phyloP scores from a whole-genome alignment of 1,284 basidiomycete genomes.

The Lignosus rhinocerotis region DNA sequence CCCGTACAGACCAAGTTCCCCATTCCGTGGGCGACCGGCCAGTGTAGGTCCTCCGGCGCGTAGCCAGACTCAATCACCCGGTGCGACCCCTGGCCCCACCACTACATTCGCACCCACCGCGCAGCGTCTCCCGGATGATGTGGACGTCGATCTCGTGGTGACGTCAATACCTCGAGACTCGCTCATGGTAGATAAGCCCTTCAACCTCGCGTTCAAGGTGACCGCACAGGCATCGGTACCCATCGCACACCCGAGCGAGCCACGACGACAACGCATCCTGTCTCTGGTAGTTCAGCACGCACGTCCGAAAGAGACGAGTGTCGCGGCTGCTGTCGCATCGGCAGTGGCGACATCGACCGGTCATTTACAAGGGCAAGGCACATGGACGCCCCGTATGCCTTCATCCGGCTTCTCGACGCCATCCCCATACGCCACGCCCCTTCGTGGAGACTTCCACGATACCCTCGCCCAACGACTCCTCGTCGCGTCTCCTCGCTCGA shows the following conservation, averaged over 20 bases:
- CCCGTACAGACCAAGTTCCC: constrained; percentile 54
- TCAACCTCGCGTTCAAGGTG: constrained; percentile 54
- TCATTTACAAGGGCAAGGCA: constrained; percentile 35
- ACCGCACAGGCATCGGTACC: constrained; percentile 47
- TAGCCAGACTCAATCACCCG: constrained; percentile 50
- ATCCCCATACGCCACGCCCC: constrained; percentile 40
- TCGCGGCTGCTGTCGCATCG: constrained; percentile 26
- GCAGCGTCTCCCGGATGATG: constrained; percentile 34
- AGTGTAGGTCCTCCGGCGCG: constrained; percentile 38
- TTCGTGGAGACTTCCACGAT: constrained; percentile 46
- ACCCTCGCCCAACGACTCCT: constrained; percentile 49
- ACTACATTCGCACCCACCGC: constrained; percentile 23
- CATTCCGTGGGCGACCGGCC: constrained; percentile 48
- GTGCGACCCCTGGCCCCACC: constrained; percentile 36
- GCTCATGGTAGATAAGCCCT: constrained; percentile 55
- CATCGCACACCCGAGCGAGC: constrained; percentile 26
- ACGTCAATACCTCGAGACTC: constrained; percentile 46
- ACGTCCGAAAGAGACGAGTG: constrained; percentile 32
- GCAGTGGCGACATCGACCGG: constrained; percentile 20
- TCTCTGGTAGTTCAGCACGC: constrained; percentile 67
- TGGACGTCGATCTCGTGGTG: constrained; percentile 63
- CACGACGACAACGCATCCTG: constrained; percentile 42
- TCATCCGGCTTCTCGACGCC: constrained; percentile 53
- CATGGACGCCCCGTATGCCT: constrained; percentile 44
- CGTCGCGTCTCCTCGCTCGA: constrained; percentile 39